These are phyloP conservation scores for Pseudisothecium myosuroides DNA, from an alignment of 225 moss, liverwort and hornwort species.

Conservation along the genomic window DNA sequence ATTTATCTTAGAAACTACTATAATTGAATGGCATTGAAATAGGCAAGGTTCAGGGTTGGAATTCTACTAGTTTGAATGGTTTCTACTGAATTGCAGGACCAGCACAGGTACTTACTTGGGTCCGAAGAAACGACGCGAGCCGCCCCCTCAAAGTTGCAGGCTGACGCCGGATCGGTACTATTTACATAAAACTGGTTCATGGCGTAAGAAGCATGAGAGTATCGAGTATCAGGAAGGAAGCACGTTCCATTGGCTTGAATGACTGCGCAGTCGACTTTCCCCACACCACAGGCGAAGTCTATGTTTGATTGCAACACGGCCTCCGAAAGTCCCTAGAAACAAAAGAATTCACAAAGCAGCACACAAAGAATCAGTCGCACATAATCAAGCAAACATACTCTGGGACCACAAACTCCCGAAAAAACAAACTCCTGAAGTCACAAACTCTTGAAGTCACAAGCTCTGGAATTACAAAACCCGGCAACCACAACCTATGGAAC, in stretches of 20 bases:
- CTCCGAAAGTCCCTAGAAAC: constrained; percentile 15
- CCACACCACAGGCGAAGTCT: constrained; percentile 35
- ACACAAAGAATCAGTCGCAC: background rate
- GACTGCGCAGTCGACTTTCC: constrained; percentile 10
- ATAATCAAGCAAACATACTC: background rate
- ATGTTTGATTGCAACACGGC: constrained; percentile 17
- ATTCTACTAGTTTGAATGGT: background rate
- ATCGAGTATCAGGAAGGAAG: constrained; percentile 25
- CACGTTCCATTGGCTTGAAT: constrained; percentile 24
- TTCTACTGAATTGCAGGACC: background rate
- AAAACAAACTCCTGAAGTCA: background rate
- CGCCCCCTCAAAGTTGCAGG: constrained; percentile 36
- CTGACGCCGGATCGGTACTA: constrained; percentile 1
- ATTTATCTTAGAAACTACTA: too few species aligned
- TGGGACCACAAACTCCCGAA: background rate
- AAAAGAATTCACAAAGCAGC: background rate
- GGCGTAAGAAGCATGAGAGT: constrained; percentile 34
- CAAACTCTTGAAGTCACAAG: background rate
- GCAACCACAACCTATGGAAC: background rate
- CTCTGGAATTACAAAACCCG: background rate
- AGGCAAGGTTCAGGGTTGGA: background rate
- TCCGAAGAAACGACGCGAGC: constrained; percentile 22
- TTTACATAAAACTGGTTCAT: constrained; percentile 30
- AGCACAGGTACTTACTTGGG: constrained; percentile 23
- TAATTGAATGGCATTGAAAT: background rate